Evolutionary conservation across 2,329 filamentous ascomycete genomes (phyloP).

Genomic region (Calonectria multiphialidica): DNA sequence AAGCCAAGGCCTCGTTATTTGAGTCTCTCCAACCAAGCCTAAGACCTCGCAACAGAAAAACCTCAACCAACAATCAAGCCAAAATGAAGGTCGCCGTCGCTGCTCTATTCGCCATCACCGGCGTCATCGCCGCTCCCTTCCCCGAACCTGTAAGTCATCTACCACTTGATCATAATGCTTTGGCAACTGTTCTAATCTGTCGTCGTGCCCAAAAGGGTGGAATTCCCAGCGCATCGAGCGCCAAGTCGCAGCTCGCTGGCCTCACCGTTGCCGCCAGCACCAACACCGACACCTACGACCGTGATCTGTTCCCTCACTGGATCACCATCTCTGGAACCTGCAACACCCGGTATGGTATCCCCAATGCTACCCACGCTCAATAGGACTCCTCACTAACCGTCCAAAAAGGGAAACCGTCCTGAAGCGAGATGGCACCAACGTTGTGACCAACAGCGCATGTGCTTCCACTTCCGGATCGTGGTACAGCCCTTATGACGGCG

Average conservation of each 20-base stretch:
- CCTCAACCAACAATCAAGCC: conserved; percentile 12
- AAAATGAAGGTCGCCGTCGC: conserved; percentile 49
- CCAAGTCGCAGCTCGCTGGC: conserved; percentile 67
- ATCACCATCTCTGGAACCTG: conserved; percentile 73
- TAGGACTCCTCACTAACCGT: conserved; percentile 18
- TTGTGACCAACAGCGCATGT: conserved; percentile 71
- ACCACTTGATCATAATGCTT: not conserved
- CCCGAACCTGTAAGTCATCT: conserved; percentile 43
- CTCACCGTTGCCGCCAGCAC: conserved; percentile 70
- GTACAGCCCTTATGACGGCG: conserved; percentile 81
- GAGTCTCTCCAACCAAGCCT: not conserved
- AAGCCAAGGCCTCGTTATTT: not conserved
- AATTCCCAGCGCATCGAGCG: conserved; percentile 70
- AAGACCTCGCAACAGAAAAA: not conserved
- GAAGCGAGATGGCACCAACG: conserved; percentile 77
- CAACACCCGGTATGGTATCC: conserved; percentile 69
- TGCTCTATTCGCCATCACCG: conserved; percentile 39
- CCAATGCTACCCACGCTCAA: not conserved
- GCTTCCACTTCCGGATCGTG: conserved; percentile 75
- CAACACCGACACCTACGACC: conserved; percentile 69
- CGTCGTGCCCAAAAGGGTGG: conserved; percentile 56
- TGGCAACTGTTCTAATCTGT: not conserved
- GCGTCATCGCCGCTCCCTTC: conserved; percentile 45
- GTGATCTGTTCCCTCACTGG: conserved; percentile 80
- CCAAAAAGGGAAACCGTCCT: conserved; percentile 72